phyloP scores from a whole-genome alignment of 2,329 filamentous ascomycete species.

The Cercospora zeina region DNA sequence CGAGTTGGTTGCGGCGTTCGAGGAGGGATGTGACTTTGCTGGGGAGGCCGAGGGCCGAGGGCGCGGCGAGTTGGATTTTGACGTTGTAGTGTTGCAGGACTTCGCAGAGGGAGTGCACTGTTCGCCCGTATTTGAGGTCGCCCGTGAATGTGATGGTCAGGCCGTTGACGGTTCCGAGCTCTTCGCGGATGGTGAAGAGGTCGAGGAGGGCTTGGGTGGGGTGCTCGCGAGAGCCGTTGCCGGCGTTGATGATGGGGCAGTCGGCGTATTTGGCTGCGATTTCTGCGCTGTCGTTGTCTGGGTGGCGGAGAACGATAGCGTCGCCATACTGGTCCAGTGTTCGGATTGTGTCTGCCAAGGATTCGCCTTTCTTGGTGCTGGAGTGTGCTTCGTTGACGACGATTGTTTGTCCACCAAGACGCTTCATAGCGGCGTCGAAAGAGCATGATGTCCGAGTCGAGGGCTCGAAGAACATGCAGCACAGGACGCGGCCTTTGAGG shows the following conservation, averaged over 20 bases:
- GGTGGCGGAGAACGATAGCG: constrained; percentile 93
- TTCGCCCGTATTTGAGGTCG: constrained; percentile 88
- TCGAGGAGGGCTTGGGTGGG: constrained; percentile 97
- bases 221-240: constrained; percentile 93
- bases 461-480: constrained; percentile 95
- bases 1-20: constrained; percentile 71
- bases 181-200: constrained; percentile 96
- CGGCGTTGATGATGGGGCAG: constrained; percentile 94
- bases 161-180: constrained; percentile 91
- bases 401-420: constrained; percentile 84
- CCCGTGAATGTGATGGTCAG: constrained; percentile 95
- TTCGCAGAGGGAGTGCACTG: constrained; percentile 93
- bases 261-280: constrained; percentile 82
- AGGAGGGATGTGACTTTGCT: constrained; percentile 71
- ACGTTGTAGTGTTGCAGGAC: constrained; percentile 95
- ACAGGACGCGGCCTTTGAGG: constrained; percentile 80
- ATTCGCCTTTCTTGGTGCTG: constrained; percentile 91
- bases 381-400: constrained; percentile 79
- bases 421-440: constrained; percentile 98
- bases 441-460: constrained; percentile 93
- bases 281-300: constrained; percentile 75
- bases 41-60: constrained; percentile 75
- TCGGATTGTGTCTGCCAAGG: constrained; percentile 86
- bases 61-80: constrained; percentile 85
- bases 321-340: constrained; percentile 94